A percentile compares a stretch with the other conserved stretches of the same genome.
Conservation (phyloP, 2,329 filamentous ascomycete genomes). For the Botrytis tulipae region DNA sequence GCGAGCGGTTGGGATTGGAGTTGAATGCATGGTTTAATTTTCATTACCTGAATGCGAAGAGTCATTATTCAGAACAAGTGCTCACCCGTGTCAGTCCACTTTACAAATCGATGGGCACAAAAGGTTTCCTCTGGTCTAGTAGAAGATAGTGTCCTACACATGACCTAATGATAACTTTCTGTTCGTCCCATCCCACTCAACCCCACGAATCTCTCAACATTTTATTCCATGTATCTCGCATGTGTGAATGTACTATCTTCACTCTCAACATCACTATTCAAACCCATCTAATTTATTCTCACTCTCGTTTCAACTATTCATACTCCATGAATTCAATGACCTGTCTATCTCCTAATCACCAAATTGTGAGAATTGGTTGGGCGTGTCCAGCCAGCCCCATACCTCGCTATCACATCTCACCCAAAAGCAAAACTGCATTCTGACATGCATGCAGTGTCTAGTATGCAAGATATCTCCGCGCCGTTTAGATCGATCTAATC, state of each 20-base stretch:
- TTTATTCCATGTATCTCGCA: not conserved
- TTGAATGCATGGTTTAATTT: not conserved
- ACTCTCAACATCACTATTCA: not conserved
- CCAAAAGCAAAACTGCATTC: not conserved
- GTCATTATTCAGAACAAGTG: not conserved
- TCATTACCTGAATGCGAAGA: not conserved
- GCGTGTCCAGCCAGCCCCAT: not conserved
- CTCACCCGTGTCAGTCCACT: not conserved
- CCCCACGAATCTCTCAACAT: not conserved
- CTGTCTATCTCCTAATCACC: not conserved
- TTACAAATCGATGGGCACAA: not conserved
- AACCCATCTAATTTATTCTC: not conserved
- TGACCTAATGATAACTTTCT: not conserved
- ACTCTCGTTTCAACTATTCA: not conserved
- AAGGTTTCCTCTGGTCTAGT: not conserved
- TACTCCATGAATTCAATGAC: not conserved
- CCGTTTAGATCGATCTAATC: not conserved
- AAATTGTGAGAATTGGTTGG: not conserved
- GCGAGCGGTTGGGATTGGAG: not conserved
- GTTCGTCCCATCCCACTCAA: not conserved
- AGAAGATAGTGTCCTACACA: not conserved
- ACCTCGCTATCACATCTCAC: not conserved
- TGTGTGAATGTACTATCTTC: not conserved
- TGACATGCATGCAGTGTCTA: not conserved
- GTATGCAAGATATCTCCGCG: not conserved